A percentile compares a stretch with the other conserved stretches of the same genome.
These are phyloP conservation scores for Wickerhamomyces subpelliculosus DNA, from an alignment of 805 yeast genomes.

Conservation along the genomic window DNA sequence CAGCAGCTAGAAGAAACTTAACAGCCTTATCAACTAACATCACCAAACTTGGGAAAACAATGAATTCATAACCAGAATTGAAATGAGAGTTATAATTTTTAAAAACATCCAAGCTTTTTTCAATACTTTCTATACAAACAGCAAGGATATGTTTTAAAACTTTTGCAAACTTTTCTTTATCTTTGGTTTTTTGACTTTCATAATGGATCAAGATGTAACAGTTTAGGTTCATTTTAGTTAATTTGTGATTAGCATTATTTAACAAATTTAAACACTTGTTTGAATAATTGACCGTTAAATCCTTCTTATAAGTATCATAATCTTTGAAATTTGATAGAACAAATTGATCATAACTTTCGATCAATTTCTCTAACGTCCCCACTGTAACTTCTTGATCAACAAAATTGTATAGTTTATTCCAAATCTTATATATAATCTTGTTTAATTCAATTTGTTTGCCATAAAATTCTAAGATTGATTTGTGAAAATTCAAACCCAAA, in stretches of 20 bases:
- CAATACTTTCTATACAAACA: constrained; percentile 4
- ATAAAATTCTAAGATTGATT: constrained; percentile 2
- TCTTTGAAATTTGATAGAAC: neutral
- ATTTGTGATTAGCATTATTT: constrained; percentile 9
- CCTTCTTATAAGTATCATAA: constrained; percentile 6
- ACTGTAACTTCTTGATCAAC: constrained; percentile 5
- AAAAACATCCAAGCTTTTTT: constrained; percentile 13
- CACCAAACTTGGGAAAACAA: constrained; percentile 7
- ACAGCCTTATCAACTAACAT: constrained; percentile 10
- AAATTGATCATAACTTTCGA: neutral
- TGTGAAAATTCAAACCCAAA: neutral
- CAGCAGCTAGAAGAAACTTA: constrained; percentile 2
- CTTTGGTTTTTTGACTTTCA: constrained; percentile 8
- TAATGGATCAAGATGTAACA: constrained; percentile 11
- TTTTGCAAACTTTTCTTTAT: constrained; percentile 6
- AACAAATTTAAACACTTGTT: constrained; percentile 8
- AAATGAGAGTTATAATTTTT: constrained; percentile 14
- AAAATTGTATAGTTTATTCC: constrained; percentile 4
- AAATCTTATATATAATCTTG: constrained; percentile 3
- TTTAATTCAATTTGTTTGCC: constrained; percentile 4
- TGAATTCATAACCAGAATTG: constrained; percentile 14
- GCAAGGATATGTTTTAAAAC: constrained; percentile 1
- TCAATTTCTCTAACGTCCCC: constrained; percentile 4
- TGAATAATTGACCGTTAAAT: constrained; percentile 1
- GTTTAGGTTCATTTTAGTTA: constrained; percentile 6